Percentiles rank a stretch among this genome's conserved stretches.
These are phyloP conservation scores for Penicillium samsonianum DNA, from an alignment of 495 filamentous ascomycete species.

Conservation along the genomic window DNA sequence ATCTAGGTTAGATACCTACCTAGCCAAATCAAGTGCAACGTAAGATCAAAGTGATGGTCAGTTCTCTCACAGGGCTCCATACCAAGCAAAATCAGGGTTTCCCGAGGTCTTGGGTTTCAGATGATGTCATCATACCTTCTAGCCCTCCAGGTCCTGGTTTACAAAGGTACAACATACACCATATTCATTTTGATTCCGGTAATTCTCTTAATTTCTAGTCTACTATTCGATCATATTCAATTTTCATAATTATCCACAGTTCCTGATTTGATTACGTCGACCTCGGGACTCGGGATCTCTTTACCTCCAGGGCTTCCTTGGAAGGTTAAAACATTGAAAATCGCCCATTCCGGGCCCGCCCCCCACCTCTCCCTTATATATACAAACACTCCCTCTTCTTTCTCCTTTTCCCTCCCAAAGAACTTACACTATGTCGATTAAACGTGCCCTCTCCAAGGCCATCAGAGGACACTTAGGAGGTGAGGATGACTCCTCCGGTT, in stretches of 20 bases:
- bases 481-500: conserved; percentile 29
- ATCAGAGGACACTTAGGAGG: conserved; percentile 22
- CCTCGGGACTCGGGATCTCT: too few relatives aligned
- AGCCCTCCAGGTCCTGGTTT: too few relatives aligned
- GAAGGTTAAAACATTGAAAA: neutral
- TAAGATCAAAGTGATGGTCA: neutral
- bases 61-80: neutral
- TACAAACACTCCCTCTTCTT: neutral
- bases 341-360: conserved; percentile 9
- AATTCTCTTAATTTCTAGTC: neutral
- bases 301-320: neutral
- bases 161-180: too few relatives aligned
- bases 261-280: too few relatives aligned
- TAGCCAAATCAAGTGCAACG: neutral
- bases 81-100: conserved; percentile 16
- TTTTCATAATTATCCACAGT: neutral
- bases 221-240: neutral
- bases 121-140: conserved; percentile 10
- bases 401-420: neutral
- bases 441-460: conserved; percentile 48
- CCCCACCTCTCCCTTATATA: conserved; percentile 1
- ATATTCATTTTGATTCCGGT: neutral
- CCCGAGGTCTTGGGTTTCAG: neutral
- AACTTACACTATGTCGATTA: conserved; percentile 43
- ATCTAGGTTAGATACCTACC: too few relatives aligned